These are phyloP conservation scores for Zygnema circumcarinatum DNA, from an alignment of 139 green algal genomes.

Conservation along the genomic window DNA sequence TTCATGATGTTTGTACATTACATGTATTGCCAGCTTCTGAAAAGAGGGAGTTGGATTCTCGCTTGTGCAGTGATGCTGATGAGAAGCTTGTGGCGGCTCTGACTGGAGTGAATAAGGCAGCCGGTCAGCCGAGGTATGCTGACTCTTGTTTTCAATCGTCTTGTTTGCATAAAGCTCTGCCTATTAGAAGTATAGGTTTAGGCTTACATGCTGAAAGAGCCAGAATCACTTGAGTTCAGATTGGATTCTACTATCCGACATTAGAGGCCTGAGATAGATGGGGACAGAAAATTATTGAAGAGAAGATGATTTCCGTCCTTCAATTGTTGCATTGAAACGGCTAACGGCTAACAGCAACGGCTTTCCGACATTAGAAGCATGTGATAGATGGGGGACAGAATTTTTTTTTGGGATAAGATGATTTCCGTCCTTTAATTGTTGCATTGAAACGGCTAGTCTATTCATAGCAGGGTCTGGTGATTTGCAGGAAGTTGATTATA, in stretches of 20 bases:
- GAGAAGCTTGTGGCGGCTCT: slow-evolving; percentile 47
- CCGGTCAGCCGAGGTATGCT: neutral
- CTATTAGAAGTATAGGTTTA: neutral
- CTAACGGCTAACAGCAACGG: no score
- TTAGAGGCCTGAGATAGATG: neutral
- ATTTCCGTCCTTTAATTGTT: neutral
- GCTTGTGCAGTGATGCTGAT: slow-evolving; percentile 35
- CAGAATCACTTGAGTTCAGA: no score
- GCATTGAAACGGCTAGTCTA: neutral
- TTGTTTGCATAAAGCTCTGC: no score
- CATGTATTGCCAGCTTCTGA: no score
- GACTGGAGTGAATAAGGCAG: neutral
- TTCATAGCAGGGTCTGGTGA: neutral
- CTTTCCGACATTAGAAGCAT: neutral
- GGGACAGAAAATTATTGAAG: neutral
- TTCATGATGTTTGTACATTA: no score
- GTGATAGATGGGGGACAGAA: neutral
- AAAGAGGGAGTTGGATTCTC: no score
- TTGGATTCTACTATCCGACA: no score
- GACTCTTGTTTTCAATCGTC: neutral
- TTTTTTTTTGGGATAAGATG: neutral
- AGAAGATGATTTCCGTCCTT: neutral
- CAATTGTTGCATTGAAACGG: neutral
- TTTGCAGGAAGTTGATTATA: slow-evolving; percentile 35
- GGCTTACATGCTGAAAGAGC: neutral